Conservation (phyloP, 805 yeast genomes). For the Middelhovenomyces tepae region DNA sequence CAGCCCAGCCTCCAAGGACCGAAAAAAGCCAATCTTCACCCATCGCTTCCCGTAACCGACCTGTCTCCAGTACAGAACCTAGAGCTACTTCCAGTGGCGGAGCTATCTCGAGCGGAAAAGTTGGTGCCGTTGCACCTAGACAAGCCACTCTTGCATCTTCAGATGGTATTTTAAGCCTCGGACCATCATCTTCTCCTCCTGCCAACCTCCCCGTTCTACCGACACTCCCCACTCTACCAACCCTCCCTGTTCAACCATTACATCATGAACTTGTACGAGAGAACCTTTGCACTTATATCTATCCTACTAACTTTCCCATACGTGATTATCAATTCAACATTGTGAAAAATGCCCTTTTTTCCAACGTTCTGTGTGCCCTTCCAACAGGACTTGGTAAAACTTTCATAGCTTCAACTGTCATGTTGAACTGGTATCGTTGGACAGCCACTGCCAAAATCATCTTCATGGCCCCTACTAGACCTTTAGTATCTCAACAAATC, state of each 20-base stretch:
- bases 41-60: too few relatives aligned
- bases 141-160: too few relatives aligned
- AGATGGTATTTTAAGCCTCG: too few relatives aligned
- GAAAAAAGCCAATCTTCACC: too few relatives aligned
- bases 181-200: too few relatives aligned
- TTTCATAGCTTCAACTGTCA: slow-evolving; percentile 87
- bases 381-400: slow-evolving; percentile 99
- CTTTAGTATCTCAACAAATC: slow-evolving; percentile 92
- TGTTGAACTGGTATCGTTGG: slow-evolving; percentile 87
- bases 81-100: too few relatives aligned
- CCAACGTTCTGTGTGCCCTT: slow-evolving; percentile 76
- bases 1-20: too few relatives aligned
- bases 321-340: slow-evolving; percentile 87
- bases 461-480: slow-evolving; percentile 96
- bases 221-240: slow-evolving; percentile 2
- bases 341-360: slow-evolving; percentile 58
- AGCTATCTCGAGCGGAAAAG: too few relatives aligned
- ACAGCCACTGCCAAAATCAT: slow-evolving; percentile 68
- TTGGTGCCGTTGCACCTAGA: too few relatives aligned
- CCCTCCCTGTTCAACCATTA: slow-evolving; percentile 30
- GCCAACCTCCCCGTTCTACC: too few relatives aligned
- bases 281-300: slow-evolving; percentile 44
- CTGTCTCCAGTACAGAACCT: too few relatives aligned
- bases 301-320: slow-evolving; percentile 76
- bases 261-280: slow-evolving; percentile 42